Conservation (phyloP, 2,329 filamentous ascomycete genomes). For the Alternaria triticimaculans region DNA sequence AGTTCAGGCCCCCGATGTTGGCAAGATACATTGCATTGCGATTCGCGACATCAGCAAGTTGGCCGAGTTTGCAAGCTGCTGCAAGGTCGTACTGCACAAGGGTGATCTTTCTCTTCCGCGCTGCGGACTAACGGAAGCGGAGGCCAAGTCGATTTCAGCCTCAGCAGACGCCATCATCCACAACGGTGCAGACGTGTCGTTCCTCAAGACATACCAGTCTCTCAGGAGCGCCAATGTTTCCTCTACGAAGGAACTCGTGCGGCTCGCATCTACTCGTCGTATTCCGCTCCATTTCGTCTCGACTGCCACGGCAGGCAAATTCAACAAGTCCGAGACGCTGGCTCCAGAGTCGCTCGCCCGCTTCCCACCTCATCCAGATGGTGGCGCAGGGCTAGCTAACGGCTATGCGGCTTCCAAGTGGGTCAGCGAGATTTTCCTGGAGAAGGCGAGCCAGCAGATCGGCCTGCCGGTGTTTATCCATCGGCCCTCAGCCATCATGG, state of each 20-base stretch:
- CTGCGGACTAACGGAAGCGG: not conserved
- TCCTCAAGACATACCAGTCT: not conserved
- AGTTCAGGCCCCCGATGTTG: not conserved
- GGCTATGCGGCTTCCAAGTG: not conserved
- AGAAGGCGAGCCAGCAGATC: not conserved
- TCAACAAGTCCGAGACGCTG: not conserved
- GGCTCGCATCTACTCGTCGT: not conserved
- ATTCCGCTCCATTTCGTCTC: not conserved
- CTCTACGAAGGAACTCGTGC: not conserved
- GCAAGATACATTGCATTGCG: not conserved
- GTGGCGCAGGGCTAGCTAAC: not conserved
- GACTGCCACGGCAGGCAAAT: not conserved
- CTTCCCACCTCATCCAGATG: not conserved
- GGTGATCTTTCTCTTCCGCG: not conserved
- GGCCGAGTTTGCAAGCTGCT: not conserved
- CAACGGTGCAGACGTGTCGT: not conserved
- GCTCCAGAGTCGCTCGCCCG: not conserved
- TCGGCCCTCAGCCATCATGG: not conserved
- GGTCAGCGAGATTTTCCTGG: not conserved
- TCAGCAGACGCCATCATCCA: not conserved
- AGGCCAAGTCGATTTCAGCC: not conserved
- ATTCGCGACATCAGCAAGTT: not conserved
- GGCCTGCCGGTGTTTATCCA: not conserved
- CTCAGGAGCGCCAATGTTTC: not conserved
- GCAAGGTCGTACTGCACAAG: not conserved